phyloP scores from a whole-genome alignment of 1,139 yeast genomes.

The Chernovozyma sophiae-reginae region DNA sequence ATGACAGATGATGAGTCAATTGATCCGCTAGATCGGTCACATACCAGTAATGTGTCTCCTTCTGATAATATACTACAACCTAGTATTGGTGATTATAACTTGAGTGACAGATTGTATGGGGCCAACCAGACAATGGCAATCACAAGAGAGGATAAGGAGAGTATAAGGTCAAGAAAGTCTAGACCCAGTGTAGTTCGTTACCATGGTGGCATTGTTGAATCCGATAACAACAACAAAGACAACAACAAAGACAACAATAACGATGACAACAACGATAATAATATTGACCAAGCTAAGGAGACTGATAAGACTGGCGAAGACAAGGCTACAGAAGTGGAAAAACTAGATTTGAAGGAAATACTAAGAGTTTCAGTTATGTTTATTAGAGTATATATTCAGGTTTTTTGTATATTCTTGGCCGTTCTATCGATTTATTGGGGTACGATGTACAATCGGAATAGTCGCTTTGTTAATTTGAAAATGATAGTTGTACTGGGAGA shows the following conservation, averaged over 20 bases:
- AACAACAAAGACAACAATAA: no score
- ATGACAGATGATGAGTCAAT: not conserved
- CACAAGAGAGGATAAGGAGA: not conserved
- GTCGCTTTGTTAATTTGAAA: conserved; percentile 35
- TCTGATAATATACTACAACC: not conserved
- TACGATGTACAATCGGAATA: conserved; percentile 39
- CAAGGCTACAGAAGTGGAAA: not conserved
- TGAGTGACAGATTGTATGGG: not conserved
- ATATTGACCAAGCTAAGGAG: not conserved
- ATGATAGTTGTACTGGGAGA: conserved; percentile 49
- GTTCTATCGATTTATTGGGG: conserved; percentile 61
- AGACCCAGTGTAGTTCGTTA: not conserved
- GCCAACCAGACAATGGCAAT: not conserved
- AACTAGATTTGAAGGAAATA: not conserved
- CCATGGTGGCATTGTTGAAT: no score
- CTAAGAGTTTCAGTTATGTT: not conserved
- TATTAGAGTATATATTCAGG: conserved; percentile 11
- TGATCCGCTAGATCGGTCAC: not conserved
- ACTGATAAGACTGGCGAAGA: not conserved
- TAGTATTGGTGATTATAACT: not conserved
- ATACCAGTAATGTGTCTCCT: not conserved
- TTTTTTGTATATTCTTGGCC: conserved; percentile 18
- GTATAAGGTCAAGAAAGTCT: no score
- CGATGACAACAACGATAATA: not conserved
- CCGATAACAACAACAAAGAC: no score